Conservation (phyloP, 2,329 filamentous ascomycete species). For the Sporothrix euskadiensis region DNA sequence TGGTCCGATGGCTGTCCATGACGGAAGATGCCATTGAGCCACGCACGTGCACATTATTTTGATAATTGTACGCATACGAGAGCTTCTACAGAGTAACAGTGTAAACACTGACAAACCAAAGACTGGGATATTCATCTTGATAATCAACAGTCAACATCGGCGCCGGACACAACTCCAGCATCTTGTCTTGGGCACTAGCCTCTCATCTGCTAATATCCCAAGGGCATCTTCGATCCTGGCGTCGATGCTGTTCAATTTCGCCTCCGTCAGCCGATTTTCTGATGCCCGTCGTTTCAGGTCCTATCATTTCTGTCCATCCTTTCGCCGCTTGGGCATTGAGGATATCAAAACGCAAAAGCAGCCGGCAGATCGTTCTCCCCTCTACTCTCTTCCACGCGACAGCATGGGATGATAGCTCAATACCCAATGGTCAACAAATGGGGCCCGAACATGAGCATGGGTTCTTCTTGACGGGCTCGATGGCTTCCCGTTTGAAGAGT, state of each 20-base stretch:
- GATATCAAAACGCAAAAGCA: background rate
- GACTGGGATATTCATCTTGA: background rate
- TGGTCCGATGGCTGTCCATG: background rate
- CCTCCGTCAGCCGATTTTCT: constrained; percentile 13
- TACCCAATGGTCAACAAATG: background rate
- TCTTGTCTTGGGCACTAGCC: background rate
- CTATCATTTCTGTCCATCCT: background rate
- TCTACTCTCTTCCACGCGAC: background rate
- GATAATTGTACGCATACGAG: background rate
- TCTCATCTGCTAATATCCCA: background rate
- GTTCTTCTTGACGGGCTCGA: background rate
- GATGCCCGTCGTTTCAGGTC: constrained; percentile 11
- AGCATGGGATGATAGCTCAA: background rate
- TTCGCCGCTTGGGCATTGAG: background rate
- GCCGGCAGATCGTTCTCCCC: background rate
- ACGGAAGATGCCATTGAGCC: background rate
- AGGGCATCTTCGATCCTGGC: background rate
- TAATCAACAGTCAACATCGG: background rate
- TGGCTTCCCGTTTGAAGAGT: background rate
- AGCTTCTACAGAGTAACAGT: too few relatives aligned
- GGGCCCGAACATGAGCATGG: background rate
- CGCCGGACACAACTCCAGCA: background rate
- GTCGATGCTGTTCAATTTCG: background rate
- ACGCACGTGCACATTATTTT: background rate
- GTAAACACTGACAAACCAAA: too few relatives aligned